These are phyloP conservation scores for Hordeum pubiflorum DNA, from an alignment of 202 grass and related monocot genomes.

Conservation along the genomic window DNA sequence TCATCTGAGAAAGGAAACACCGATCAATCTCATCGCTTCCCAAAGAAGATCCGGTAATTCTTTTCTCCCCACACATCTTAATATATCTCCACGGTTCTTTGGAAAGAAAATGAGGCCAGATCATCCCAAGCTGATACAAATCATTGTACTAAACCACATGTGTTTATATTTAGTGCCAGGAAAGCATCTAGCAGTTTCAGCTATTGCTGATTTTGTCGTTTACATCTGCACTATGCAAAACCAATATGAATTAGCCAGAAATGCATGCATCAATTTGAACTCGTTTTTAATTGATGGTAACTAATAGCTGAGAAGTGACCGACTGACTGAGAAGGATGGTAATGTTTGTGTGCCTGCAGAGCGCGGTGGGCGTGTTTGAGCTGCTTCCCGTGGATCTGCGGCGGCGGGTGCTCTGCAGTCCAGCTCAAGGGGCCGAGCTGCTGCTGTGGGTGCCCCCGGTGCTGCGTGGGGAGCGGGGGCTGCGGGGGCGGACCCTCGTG, in stretches of 20 bases:
- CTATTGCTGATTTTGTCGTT: no score
- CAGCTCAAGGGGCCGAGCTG: conserved; percentile 31
- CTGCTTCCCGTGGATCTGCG: conserved; percentile 58
- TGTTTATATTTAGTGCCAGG: not conserved
- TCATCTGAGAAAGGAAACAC: conserved; percentile 37
- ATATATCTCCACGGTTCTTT: not conserved
- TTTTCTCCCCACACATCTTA: not conserved
- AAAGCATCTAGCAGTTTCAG: not conserved
- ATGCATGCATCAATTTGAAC: not conserved
- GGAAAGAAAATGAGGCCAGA: not conserved
- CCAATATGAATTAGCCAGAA: not conserved
- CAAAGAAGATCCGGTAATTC: conserved; percentile 51
- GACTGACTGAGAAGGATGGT: not conserved
- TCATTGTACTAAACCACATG: not conserved
- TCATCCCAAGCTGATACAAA: not conserved
- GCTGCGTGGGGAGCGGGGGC: not conserved
- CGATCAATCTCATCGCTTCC: conserved; percentile 16
- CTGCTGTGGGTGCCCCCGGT: conserved; percentile 18
- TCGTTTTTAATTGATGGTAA: not conserved
- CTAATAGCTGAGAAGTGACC: not conserved
- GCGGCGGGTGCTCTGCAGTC: conserved; percentile 31
- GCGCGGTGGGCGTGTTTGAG: conserved; percentile 42
- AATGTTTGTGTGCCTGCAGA: conserved; percentile 23
- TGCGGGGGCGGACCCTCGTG: conserved; percentile 41
- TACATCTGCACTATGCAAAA: not conserved